Evolutionary conservation across 345 rosid species (phyloP).

Genomic region (Eucalyptus cloeziana): DNA sequence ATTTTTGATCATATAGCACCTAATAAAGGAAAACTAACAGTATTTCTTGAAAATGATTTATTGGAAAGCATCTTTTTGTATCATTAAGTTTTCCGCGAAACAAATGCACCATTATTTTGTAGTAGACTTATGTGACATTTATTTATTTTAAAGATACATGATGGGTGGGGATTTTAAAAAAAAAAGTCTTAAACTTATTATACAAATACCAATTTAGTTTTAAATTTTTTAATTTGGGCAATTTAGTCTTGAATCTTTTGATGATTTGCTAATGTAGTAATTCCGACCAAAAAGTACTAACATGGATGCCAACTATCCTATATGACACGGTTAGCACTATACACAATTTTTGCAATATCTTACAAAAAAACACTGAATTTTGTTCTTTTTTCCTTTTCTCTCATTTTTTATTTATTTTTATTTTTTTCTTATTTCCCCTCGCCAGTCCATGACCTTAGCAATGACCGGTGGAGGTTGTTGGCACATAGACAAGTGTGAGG

Average conservation of each 20-base stretch:
- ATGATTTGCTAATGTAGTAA: background rate
- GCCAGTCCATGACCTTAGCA: accelerated
- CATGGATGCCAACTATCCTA: background rate
- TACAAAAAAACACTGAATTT: background rate
- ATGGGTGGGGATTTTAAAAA: background rate
- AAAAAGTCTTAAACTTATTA: background rate
- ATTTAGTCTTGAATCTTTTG: background rate
- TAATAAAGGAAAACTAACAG: no score
- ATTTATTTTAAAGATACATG: background rate
- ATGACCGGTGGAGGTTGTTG: accelerated
- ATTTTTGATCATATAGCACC: no score
- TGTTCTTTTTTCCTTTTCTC: no score
- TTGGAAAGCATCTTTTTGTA: no score
- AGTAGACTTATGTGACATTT: background rate
- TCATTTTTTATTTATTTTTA: accelerated
- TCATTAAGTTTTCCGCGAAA: accelerated
- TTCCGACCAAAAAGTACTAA: accelerated
- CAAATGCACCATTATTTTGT: background rate
- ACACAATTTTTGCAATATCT: background rate
- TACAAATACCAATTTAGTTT: background rate
- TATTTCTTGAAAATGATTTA: no score
- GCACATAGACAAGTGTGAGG: background rate
- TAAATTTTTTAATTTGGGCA: background rate
- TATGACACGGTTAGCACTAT: accelerated
- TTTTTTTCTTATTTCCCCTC: background rate